Base-by-base conservation (phyloP, 2,329 filamentous ascomycete species). In the Cercospora sp. region DNA sequence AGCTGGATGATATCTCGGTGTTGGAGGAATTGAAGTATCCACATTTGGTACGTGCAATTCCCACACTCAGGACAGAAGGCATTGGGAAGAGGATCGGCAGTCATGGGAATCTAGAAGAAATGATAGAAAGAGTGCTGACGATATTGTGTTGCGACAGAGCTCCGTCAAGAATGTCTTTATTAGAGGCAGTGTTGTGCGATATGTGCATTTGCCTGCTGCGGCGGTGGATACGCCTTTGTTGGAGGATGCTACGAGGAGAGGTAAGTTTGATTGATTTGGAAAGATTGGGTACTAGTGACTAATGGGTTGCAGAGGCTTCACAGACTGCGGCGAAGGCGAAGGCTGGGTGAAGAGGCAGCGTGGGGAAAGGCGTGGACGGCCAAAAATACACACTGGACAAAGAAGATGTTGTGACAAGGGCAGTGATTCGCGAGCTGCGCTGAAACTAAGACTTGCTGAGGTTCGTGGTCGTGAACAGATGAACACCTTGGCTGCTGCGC, bases 121-220 rank as follows among this genome's bases (percentile, higher is more conserved):
- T 18, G 3, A 6, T 34, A 21, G 24, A 16, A 3, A 12, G 49
- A 30, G 28, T 24, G 53, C 53, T 58, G 53, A 59, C 16, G 16
- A 3, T 9, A 2, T 59, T 21, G 30, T 45, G 43, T 58, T 53
- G 24, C 37, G 69, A 64, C 71, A 89, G 87, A 90, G 87, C 70
- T 90, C 93, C 18, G 93, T 97, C 73, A 97, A 96, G 84, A 97
- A 97, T 78, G 93, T 97, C 82, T 97, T 97, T 79, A 97, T 97
- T 77, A 88, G 94, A 76, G 94, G 94, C 34, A 96, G 92, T 66
- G 94, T 97, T 55, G 94, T 97, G 72, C 87, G 94, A 74, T 97
- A 97, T 77, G 93, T 97, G 61, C 92, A 97, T 80, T 83, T 97
- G 61, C 93, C 94, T 0, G 90, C 90, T 7, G 87, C 85, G 30